These are phyloP conservation scores for Talaromyces wortmannii DNA, from an alignment of 495 filamentous ascomycete genomes.

Conservation along the genomic window DNA sequence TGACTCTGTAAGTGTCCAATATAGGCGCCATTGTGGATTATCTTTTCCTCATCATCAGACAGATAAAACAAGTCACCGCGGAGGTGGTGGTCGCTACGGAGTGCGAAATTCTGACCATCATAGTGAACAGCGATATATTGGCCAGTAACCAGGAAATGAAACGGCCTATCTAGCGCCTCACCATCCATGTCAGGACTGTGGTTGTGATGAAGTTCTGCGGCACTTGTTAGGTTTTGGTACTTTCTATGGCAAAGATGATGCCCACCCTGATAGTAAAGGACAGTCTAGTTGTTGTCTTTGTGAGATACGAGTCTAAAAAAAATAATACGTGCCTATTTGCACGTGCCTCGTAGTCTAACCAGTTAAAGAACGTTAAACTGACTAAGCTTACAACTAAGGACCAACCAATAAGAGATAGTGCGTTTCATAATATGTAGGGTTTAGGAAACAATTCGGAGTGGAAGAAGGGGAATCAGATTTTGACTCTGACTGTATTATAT, in stretches of 20 bases:
- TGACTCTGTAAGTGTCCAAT: conserved; percentile 1
- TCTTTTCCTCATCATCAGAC: conserved; percentile 6
- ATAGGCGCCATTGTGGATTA: conserved; percentile 5
- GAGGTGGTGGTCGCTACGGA: neutral
- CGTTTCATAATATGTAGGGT: too few species aligned
- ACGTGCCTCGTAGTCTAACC: too few species aligned
- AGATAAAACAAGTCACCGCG: conserved; percentile 5
- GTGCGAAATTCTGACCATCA: conserved; percentile 2
- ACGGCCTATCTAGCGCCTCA: conserved; percentile 1
- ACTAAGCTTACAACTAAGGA: too few species aligned
- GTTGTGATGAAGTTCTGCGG: neutral
- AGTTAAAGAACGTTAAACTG: too few species aligned
- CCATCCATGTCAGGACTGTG: conserved; percentile 1
- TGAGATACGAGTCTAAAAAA: too few species aligned
- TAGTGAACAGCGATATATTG: conserved; percentile 4
- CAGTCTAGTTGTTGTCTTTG: neutral
- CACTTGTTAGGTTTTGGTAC: neutral
- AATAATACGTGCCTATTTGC: too few species aligned
- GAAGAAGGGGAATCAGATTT: too few species aligned
- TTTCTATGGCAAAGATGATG: neutral
- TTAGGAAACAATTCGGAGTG: too few species aligned
- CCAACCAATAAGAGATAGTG: too few species aligned
- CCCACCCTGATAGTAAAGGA: neutral
- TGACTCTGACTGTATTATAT: too few species aligned
- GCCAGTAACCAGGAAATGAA: conserved; percentile 6